Conservation (phyloP, 805 yeast species). For the Tetrapisispora namnaoensis region DNA sequence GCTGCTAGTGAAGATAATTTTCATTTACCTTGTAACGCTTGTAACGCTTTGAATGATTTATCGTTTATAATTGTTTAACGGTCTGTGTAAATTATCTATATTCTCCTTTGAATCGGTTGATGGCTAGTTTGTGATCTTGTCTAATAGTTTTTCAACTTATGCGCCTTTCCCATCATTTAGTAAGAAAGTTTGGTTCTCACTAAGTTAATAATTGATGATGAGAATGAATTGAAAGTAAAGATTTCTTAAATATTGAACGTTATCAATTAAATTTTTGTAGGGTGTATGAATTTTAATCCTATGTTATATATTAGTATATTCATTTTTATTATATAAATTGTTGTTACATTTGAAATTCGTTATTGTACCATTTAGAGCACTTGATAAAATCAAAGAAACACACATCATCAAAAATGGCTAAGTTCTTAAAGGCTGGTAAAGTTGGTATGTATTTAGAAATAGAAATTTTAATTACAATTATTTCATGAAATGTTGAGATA, state of each 20-base stretch:
- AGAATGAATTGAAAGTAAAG: background rate
- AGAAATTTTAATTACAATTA: background rate
- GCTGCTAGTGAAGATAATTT: no score
- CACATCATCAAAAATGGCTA: conserved; percentile 57
- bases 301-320: background rate
- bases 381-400: background rate
- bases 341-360: background rate
- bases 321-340: background rate
- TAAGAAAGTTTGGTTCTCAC: background rate
- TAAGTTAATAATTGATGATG: background rate
- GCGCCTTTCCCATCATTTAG: background rate
- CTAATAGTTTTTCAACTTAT: background rate
- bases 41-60: no score
- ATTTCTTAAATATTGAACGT: background rate
- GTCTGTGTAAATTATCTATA: no score
- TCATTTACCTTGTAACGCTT: no score
- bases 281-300: background rate
- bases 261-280: conserved; percentile 2
- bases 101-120: background rate
- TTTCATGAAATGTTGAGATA: background rate
- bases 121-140: background rate
- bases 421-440: conserved; percentile 98
- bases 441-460: conserved; percentile 48
- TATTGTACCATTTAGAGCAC: no score
- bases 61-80: no score